These are phyloP conservation scores for Exophiala oligosperma DNA, from an alignment of 2,329 filamentous ascomycete genomes.

Conservation along the genomic window DNA sequence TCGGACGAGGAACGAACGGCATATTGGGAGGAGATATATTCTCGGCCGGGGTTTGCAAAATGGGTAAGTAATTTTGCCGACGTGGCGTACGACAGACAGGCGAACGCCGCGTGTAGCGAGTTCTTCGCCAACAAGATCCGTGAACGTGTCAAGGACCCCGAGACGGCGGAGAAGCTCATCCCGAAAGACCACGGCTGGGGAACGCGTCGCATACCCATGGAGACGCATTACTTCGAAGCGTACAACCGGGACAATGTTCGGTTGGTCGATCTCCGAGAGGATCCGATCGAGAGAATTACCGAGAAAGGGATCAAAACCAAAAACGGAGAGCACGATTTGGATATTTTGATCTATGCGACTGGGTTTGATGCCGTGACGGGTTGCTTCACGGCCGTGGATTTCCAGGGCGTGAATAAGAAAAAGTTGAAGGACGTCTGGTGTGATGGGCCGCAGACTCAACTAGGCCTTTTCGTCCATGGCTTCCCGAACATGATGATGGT, in stretches of 20 bases:
- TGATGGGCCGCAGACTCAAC: conserved; percentile 36
- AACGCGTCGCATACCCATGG: conserved; percentile 51
- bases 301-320: conserved; percentile 41
- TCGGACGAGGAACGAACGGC: conserved; percentile 36
- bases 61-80: conserved; percentile 57
- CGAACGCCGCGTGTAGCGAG: conserved; percentile 54
- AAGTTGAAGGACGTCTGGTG: conserved; percentile 37
- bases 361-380: conserved; percentile 39
- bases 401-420: conserved; percentile 39
- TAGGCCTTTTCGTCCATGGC: conserved; percentile 41
- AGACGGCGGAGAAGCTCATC: conserved; percentile 54
- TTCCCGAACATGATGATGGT: conserved; percentile 53
- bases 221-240: conserved; percentile 53
- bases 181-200: conserved; percentile 57
- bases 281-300: conserved; percentile 43
- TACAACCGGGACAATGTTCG: conserved; percentile 49
- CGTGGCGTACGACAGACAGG: conserved; percentile 44
- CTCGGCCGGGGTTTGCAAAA: conserved; percentile 54
- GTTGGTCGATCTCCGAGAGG: conserved; percentile 45
- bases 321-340: conserved; percentile 42
- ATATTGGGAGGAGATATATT: conserved; percentile 51
- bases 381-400: conserved; percentile 37
- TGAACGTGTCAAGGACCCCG: conserved; percentile 51
- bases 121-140: conserved; percentile 58
- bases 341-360: conserved; percentile 44